phyloP scores from a whole-genome alignment of 1,284 basidiomycete species.

The Hemileia vastatrix region DNA sequence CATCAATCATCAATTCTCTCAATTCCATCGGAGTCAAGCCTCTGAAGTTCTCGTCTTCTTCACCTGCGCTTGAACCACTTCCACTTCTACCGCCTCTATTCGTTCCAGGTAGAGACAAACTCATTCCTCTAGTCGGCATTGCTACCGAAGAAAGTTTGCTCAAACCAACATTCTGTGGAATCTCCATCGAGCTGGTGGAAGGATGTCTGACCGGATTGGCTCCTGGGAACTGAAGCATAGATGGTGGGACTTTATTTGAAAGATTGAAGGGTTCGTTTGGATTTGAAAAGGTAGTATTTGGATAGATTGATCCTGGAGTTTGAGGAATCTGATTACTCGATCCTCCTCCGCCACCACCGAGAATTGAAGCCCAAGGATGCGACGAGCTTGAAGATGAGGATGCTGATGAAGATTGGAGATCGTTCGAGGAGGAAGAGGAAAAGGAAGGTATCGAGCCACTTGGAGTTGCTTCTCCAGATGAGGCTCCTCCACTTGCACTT shows the following conservation, averaged over 20 bases:
- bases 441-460: neutral
- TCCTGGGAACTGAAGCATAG: too few species aligned
- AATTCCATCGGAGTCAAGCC: neutral
- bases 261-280: neutral
- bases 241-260: neutral
- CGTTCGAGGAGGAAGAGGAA: too few species aligned
- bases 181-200: neutral
- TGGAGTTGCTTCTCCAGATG: neutral
- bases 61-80: neutral
- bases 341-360: neutral
- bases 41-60: neutral
- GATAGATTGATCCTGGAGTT: neutral
- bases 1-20: neutral
- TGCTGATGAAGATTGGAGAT: neutral
- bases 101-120: neutral
- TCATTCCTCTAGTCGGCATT: neutral
- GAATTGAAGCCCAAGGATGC: neutral
- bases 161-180: neutral
- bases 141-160: neutral
- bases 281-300: neutral
- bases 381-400: neutral
- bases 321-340: neutral
- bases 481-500: neutral
- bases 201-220: neutral
- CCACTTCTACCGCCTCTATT: neutral